phyloP scores from a whole-genome alignment of 2,329 filamentous ascomycete genomes.

The Plectosphaerella cucumerina region DNA sequence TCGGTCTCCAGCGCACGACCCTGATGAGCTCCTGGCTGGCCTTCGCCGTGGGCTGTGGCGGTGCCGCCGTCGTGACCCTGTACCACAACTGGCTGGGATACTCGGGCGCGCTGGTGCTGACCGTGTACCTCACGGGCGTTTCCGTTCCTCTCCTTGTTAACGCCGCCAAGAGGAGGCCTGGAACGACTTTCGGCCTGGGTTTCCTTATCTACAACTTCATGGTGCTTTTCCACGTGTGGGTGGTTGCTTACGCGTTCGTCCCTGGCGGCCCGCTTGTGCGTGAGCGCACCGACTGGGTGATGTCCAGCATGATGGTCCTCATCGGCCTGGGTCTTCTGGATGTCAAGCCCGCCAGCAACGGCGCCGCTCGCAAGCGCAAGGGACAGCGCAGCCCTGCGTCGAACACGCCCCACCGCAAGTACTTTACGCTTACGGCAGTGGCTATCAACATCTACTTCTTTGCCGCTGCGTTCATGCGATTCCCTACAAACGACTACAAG shows the following conservation, averaged over 20 bases:
- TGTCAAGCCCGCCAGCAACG: conserved; percentile 41
- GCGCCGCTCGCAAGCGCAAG: conserved; percentile 32
- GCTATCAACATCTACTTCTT: conserved; percentile 76
- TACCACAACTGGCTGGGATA: conserved; percentile 85
- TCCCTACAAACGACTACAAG: conserved; percentile 87
- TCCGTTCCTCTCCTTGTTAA: conserved; percentile 71
- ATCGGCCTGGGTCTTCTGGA: conserved; percentile 85
- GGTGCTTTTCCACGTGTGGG: conserved; percentile 97
- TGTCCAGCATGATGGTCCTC: conserved; percentile 78
- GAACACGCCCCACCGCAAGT: conserved; percentile 44
- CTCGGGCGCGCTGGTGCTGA: conserved; percentile 72
- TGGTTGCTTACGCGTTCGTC: conserved; percentile 96
- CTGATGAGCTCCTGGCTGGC: conserved; percentile 74
- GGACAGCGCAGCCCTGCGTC: conserved; percentile 24
- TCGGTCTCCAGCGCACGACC: conserved; percentile 69
- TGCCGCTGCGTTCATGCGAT: conserved; percentile 79
- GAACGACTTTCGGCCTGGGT: conserved; percentile 77
- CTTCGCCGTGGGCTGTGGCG: conserved; percentile 73
- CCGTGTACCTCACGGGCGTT: conserved; percentile 78
- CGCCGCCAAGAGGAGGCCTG: conserved; percentile 73
- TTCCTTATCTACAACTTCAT: conserved; percentile 92
- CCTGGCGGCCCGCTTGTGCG: conserved; percentile 88
- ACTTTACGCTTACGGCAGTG: conserved; percentile 56
- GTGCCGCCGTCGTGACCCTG: conserved; percentile 72
- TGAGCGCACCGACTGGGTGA: conserved; percentile 94